Evolutionary conservation across 352 stramenopile species (phyloP).

Genomic region (Pythium grandisporangium): DNA sequence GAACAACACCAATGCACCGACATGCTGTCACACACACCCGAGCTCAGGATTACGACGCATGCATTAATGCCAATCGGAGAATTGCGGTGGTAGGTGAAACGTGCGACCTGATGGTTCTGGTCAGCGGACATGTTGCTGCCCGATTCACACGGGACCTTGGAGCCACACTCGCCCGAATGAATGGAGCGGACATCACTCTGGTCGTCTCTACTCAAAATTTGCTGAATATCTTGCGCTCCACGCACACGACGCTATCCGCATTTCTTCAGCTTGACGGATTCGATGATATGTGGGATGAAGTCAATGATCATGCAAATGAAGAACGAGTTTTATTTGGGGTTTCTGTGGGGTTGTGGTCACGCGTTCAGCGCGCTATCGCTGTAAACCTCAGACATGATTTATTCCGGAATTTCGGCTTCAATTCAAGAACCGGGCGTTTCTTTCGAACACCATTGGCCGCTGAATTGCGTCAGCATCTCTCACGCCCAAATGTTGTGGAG

Average conservation of each 20-base stretch:
- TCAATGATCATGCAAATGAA: background rate
- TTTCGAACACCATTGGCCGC: conserved; percentile 10
- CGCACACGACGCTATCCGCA: background rate
- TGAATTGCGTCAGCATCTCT: background rate
- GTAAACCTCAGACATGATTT: no score
- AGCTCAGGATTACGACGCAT: no score
- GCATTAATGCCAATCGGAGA: no score
- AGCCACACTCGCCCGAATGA: conserved; percentile 34
- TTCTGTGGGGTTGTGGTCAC: no score
- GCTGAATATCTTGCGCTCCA: conserved; percentile 1
- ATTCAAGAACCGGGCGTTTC: conserved; percentile 7
- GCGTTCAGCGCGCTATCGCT: no score
- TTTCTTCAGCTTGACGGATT: conserved; percentile 8
- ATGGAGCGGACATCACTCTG: conserved; percentile 34
- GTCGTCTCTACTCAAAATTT: conserved; percentile 28
- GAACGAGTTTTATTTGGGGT: no score
- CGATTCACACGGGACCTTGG: conserved; percentile 52
- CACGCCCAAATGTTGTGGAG: background rate
- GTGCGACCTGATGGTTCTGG: conserved; percentile 44
- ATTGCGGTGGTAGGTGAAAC: conserved; percentile 38
- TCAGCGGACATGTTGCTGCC: conserved; percentile 41
- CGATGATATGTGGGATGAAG: conserved; percentile 4
- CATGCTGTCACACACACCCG: no score
- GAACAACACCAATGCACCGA: no score
- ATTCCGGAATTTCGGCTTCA: conserved; percentile 9